phyloP scores from a whole-genome alignment of 176 grass and related monocot genomes.

The Oryza glumipatula region DNA sequence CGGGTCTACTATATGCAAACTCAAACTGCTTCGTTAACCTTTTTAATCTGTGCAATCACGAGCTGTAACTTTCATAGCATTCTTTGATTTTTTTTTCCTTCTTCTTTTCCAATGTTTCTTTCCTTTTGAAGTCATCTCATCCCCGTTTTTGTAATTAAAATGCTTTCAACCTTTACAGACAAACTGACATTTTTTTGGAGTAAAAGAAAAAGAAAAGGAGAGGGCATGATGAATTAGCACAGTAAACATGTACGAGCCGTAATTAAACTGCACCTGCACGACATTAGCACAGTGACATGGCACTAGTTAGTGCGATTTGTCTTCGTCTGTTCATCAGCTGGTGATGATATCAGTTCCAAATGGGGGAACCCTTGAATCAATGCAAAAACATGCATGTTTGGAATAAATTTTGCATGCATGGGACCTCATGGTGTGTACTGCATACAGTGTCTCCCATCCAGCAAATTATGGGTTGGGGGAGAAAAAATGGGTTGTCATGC shows the following conservation, averaged over 20 bases:
- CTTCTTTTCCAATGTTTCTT: not conserved
- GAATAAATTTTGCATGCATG: not conserved
- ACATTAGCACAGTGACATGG: not conserved
- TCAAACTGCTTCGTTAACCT: not conserved
- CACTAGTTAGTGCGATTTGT: not conserved
- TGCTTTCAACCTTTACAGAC: not conserved
- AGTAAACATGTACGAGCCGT: not conserved
- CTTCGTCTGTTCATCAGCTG: not conserved
- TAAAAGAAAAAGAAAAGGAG: not conserved
- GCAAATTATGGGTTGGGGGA: not conserved
- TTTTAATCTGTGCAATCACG: slow-evolving; percentile 15
- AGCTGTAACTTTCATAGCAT: not conserved
- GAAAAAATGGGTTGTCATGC: slow-evolving; percentile 5
- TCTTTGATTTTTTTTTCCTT: not conserved
- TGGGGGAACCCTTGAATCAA: not conserved
- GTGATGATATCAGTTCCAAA: not conserved
- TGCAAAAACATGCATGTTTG: slow-evolving; percentile 2
- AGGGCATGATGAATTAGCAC: not conserved
- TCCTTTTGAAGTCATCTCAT: not conserved
- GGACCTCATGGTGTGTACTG: not conserved
- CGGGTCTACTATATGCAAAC: not conserved
- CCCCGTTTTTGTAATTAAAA: not conserved
- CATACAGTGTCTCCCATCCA: not conserved
- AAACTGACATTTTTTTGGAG: not conserved
- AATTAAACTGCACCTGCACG: not conserved